These are phyloP conservation scores for Aquilaria yunnanensis DNA, from an alignment of 345 rosid species.

Conservation along the genomic window DNA sequence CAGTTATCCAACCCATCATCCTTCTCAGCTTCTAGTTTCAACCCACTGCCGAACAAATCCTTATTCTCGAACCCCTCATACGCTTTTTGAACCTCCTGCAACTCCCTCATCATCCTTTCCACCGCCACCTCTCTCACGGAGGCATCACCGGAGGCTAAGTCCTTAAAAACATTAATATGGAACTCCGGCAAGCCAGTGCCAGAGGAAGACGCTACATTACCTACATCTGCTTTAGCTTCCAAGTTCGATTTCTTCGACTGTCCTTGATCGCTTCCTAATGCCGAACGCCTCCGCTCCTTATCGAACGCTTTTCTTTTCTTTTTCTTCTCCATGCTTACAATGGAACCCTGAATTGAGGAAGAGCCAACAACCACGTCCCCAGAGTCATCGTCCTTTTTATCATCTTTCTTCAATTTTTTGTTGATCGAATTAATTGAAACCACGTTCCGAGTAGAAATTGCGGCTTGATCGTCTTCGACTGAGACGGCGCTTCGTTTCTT, in stretches of 20 bases:
- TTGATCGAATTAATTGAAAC: slow-evolving; percentile 15
- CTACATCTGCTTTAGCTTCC: slow-evolving; percentile 21
- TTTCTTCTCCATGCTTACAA: slow-evolving; percentile 73
- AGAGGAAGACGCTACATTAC: slow-evolving; percentile 20
- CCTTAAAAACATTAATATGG: slow-evolving; percentile 66
- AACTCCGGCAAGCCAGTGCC: slow-evolving; percentile 45
- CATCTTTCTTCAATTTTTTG: slow-evolving; percentile 41
- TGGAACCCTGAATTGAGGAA: slow-evolving; percentile 24
- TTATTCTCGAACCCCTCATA: slow-evolving; percentile 48
- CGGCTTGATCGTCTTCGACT: slow-evolving; percentile 24
- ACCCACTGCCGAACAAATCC: slow-evolving; percentile 40
- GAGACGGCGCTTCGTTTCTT: slow-evolving; percentile 49
- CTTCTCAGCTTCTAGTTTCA: slow-evolving; percentile 77
- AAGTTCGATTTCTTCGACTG: slow-evolving; percentile 16
- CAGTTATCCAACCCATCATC: slow-evolving; percentile 82
- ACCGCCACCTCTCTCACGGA: slow-evolving; percentile 59
- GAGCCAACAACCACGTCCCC: slow-evolving; percentile 16
- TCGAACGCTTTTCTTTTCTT: slow-evolving; percentile 77
- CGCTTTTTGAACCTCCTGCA: slow-evolving; percentile 68
- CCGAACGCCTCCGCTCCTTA: slow-evolving; percentile 47
- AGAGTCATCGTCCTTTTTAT: slow-evolving; percentile 13
- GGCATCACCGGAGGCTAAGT: slow-evolving; percentile 59
- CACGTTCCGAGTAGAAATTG: slow-evolving; percentile 10
- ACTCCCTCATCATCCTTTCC: slow-evolving; percentile 51
- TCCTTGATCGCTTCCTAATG: slow-evolving; percentile 20